A percentile compares a stretch with the other conserved stretches of the same genome.
Evolutionary conservation across 2,329 filamentous ascomycete species (phyloP).

Genomic region (Sordariomycetes sp.): DNA sequence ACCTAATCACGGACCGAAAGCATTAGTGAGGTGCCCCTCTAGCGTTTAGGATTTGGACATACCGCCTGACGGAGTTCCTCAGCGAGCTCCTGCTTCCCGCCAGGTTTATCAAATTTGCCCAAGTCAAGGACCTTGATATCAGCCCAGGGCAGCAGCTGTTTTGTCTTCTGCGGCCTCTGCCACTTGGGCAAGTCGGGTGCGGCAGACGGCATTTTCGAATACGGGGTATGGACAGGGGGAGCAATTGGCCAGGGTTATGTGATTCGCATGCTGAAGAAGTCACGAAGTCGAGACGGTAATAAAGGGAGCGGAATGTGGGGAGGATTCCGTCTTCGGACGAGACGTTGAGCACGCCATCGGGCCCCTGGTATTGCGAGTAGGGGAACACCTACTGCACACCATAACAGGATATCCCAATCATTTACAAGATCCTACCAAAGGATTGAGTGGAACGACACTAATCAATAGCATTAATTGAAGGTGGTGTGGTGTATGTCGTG

Average conservation of each 20-base stretch:
- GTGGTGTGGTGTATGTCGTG: too few species aligned
- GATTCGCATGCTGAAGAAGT: not conserved
- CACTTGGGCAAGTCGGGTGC: slow-evolving; percentile 10
- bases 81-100: slow-evolving; percentile 34
- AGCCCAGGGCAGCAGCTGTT: slow-evolving; percentile 24
- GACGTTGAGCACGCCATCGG: not conserved
- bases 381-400: too few species aligned
- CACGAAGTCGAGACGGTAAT: not conserved
- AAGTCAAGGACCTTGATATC: slow-evolving; percentile 40
- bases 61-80: slow-evolving; percentile 38
- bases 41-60: too few species aligned
- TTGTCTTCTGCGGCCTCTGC: slow-evolving; percentile 15
- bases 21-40: not conserved
- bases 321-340: not conserved
- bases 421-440: not conserved
- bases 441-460: not conserved
- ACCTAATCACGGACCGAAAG: slow-evolving; percentile 8
- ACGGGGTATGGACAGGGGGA: not conserved
- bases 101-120: slow-evolving; percentile 29
- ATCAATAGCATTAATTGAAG: too few species aligned
- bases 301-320: not conserved
- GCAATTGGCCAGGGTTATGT: not conserved
- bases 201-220: slow-evolving; percentile 6
- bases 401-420: not conserved
- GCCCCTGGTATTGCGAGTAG: not conserved